These are phyloP conservation scores for Colletotrichum tofieldiae DNA, from an alignment of 2,329 filamentous ascomycete genomes.

Conservation along the genomic window DNA sequence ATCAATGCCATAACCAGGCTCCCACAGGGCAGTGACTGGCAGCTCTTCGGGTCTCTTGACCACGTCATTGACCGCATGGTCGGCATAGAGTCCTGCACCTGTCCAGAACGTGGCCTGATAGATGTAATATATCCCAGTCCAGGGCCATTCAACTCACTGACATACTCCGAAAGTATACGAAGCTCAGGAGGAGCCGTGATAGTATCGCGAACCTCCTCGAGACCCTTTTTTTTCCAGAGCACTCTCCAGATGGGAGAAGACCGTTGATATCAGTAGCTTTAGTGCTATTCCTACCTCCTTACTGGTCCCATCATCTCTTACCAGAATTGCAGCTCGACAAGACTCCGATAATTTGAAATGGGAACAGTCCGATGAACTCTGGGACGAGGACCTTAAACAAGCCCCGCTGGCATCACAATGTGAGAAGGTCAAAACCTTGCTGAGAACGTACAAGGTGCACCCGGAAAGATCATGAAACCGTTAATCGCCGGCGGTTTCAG, in stretches of 20 bases:
- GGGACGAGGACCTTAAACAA: no score
- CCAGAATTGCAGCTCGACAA: no score
- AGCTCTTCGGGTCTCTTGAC: background rate
- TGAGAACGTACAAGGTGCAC: no score
- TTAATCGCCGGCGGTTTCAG: no score
- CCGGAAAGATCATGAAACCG: no score
- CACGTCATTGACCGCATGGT: background rate
- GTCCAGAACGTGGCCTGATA: constrained; percentile 1
- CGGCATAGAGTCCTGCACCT: background rate
- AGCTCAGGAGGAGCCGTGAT: background rate
- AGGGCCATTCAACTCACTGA: background rate
- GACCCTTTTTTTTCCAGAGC: background rate
- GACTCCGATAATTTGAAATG: no score
- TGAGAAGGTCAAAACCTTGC: no score
- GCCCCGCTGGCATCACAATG: no score
- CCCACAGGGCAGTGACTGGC: background rate
- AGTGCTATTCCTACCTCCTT: no score
- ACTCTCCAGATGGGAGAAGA: background rate
- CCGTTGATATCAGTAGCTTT: no score
- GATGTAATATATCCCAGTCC: background rate
- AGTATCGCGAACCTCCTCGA: background rate
- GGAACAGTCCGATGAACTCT: no score
- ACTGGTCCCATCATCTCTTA: no score
- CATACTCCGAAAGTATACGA: background rate
- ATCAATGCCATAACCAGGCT: background rate